These are phyloP conservation scores for Glomus cerebriforme DNA, from an alignment of 192 early-diverging fungal genomes.

Conservation along the genomic window DNA sequence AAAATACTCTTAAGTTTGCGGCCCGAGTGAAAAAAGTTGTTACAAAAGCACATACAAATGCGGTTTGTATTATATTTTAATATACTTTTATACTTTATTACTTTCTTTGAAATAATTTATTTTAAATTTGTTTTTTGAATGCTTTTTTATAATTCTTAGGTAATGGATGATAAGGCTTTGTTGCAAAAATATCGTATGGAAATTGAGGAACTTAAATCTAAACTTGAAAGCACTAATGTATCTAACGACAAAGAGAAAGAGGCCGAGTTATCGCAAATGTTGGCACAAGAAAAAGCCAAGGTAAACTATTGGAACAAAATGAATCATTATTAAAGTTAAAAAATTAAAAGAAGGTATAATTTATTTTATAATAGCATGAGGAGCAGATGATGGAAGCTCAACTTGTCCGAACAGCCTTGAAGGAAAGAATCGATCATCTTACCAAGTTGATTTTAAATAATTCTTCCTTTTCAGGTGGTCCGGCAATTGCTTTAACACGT, in stretches of 20 bases:
- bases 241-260: slow-evolving; percentile 53
- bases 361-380: slow-evolving; percentile 47
- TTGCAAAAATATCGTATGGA: slow-evolving; percentile 81
- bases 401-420: slow-evolving; percentile 69
- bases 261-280: slow-evolving; percentile 45
- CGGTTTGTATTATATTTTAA: slow-evolving; percentile 39
- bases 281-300: slow-evolving; percentile 39
- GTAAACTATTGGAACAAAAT: slow-evolving; percentile 2
- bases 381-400: slow-evolving; percentile 57
- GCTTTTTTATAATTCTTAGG: slow-evolving; percentile 21
- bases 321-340: too few species aligned
- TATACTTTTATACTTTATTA: not conserved
- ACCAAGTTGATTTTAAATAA: slow-evolving; percentile 82
- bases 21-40: slow-evolving; percentile 86
- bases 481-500: not conserved
- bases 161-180: slow-evolving; percentile 81
- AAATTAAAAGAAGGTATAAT: not conserved
- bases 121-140: not conserved
- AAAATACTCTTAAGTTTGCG: slow-evolving; percentile 96
- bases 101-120: not conserved
- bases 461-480: slow-evolving; percentile 54
- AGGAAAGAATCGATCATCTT: slow-evolving; percentile 84
- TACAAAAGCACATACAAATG: slow-evolving; percentile 81
- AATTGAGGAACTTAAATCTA: slow-evolving; percentile 71
- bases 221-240: slow-evolving; percentile 64